Base-by-base conservation (phyloP, 805 yeast species). In the Candida lessepsii region DNA sequence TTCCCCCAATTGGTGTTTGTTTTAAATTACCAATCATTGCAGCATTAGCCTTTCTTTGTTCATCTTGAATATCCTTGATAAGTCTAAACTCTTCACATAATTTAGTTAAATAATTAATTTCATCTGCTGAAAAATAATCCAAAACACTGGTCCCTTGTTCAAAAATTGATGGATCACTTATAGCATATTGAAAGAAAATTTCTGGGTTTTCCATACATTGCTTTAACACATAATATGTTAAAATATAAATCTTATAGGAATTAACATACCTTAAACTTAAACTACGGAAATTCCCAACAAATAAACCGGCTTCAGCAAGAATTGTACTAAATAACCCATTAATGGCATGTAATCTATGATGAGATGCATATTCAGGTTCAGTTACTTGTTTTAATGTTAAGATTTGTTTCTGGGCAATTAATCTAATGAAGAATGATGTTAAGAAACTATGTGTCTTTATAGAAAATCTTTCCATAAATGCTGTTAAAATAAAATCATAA, bases 171-270 rank as follows among this genome's bases (percentile, higher is more conserved):
- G 48, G 42, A n/a, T 62, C 61, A 26, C 48, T 49, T 19, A 58
- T 24, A 7, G 60, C 50, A n/a, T 57, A 53, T 20, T 59, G 61
- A 41, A 68, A 65, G 35, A 67, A 57, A 8, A 52, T 54, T 37
- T 60, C 63, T 0, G 72, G 65, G 40, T 67, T 61, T 19, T 61
- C 66, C 65, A 63, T 62, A 46, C 73, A 65, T 43, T 68, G 73
- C 37, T 58, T 58, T 34, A 69, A 51, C 7, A 66, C 67, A 45
- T 65, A 65, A 45, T 59, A 64, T 7, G 70, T 58, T 59, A 69
- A 64, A 31, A 67, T 70, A 41, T 67, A 65, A 10, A 69, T 48
- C 44, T 60, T 57, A 54, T 67, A 67, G 2, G 73, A 67, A 44
- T 67, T 69, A 39, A 64, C 57, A 47, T 69, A 68, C 4, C 58